Conservation (phyloP, 2,329 filamentous ascomycete genomes). For the Colletotrichum horii region DNA sequence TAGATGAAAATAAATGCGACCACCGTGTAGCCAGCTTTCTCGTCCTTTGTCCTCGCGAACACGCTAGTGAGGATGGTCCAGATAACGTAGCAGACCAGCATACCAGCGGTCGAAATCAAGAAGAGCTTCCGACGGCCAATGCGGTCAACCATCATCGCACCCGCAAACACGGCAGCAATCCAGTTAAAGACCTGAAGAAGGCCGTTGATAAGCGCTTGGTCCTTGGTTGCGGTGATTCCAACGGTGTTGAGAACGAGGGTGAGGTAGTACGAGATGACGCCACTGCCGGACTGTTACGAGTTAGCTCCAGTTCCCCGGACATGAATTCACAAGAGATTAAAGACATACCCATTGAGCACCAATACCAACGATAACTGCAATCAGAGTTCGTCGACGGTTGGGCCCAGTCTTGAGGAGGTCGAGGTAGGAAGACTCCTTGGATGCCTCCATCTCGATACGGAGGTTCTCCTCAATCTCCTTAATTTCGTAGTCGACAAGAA, state of each 20-base stretch:
- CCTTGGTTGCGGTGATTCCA: slow-evolving; percentile 35
- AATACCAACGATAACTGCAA: slow-evolving; percentile 28
- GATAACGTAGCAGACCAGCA: slow-evolving; percentile 29
- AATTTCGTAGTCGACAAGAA: slow-evolving; percentile 38
- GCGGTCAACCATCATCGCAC: slow-evolving; percentile 49
- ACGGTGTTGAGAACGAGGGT: slow-evolving; percentile 32
- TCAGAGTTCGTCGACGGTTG: slow-evolving; percentile 31
- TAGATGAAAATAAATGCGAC: slow-evolving; percentile 23
- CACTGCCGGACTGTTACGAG: slow-evolving; percentile 23
- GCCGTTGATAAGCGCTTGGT: slow-evolving; percentile 47
- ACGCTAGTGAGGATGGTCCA: slow-evolving; percentile 25
- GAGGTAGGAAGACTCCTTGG: slow-evolving; percentile 32
- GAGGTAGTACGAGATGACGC: slow-evolving; percentile 43
- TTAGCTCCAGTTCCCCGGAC: neutral
- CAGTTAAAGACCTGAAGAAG: slow-evolving; percentile 17
- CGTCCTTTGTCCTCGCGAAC: neutral
- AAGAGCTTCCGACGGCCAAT: slow-evolving; percentile 45
- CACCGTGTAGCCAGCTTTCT: slow-evolving; percentile 24
- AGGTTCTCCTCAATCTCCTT: slow-evolving; percentile 45
- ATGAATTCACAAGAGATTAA: accelerated
- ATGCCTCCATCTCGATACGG: slow-evolving; percentile 55
- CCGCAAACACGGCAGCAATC: slow-evolving; percentile 23
- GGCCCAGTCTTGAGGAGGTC: slow-evolving; percentile 31
- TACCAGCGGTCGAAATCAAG: slow-evolving; percentile 39
- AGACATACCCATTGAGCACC: slow-evolving; percentile 28